Evolutionary conservation across 768 basidiomycete genomes (phyloP), one percentile per base, ranked within the genome.

Genomic region (Chlorophyllum brunneum): DNA sequence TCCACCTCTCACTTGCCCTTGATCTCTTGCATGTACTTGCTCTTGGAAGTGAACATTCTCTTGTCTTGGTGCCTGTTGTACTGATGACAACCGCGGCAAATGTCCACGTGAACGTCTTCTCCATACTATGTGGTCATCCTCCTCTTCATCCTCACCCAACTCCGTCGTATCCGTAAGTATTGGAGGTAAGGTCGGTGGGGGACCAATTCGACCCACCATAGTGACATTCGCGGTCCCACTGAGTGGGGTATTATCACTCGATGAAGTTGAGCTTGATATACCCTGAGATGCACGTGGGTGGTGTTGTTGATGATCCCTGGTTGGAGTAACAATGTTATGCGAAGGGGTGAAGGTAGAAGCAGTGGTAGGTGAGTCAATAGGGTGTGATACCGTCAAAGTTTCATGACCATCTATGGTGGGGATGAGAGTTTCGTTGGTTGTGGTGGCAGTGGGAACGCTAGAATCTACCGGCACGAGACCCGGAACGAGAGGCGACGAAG

Each of bases 401-500:
- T n/a, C n/a, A n/a, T n/a, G n/a, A n/a, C n/a, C n/a, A n/a, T 33
- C 31, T 33, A 33, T 33, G 8, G 15, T 7, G 15, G 31, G 31
- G 7, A 33, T 7, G 8, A 33, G 31, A 33, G 23, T 20, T 40
- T 22, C 29, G 29, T 16, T 30, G 29, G 22, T 42, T 3, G 41
- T 9, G 4, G 22, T 7, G 22, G 41, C 10, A 24, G 23, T 27
- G n/a, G 24, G 15, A 42, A 23, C n/a, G n/a, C 5, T 37, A 16
- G 26, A 24, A 34, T 29, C 20, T 16, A 4, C 37, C 26, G 47
- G 13, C n/a, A 40, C 48, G 15, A 53, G 38, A 2, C 43, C 51
- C 6, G 51, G 51, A 38, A 53, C 51, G 16, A 53, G 18, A 15
- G 40, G 44, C 13, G 51, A 52, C 6, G 51, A 53, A 40, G 51